Conservation (phyloP, 1,284 basidiomycete species). For the Cryptococcus maquisensis region DNA sequence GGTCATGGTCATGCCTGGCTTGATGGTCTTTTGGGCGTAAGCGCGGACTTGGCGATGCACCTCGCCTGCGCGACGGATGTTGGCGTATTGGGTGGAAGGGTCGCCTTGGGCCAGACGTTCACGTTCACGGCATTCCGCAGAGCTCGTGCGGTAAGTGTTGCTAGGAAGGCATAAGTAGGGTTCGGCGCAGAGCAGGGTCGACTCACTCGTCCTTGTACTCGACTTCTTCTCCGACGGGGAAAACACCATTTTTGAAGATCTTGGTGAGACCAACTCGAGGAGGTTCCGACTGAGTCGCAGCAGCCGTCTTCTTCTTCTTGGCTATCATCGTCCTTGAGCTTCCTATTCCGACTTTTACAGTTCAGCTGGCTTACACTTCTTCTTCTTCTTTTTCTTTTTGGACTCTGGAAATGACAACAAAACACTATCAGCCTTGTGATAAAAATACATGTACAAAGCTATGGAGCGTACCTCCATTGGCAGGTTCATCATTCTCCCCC, state of each 20-base stretch:
- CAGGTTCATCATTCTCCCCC: slow-evolving; percentile 27
- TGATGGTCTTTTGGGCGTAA: slow-evolving; percentile 76
- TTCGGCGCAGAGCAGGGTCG: not conserved
- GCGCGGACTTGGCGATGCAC: slow-evolving; percentile 90
- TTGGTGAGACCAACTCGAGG: slow-evolving; percentile 87
- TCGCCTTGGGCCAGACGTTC: slow-evolving; percentile 76
- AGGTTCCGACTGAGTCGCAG: slow-evolving; percentile 73
- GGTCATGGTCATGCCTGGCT: slow-evolving; percentile 90
- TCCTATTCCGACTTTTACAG: not conserved
- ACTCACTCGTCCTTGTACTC: slow-evolving; percentile 80
- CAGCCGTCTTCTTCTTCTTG: slow-evolving; percentile 65
- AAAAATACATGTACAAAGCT: not conserved
- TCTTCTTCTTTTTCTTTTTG: slow-evolving; percentile 91
- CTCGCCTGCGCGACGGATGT: slow-evolving; percentile 86
- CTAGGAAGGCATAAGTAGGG: slow-evolving; percentile 48
- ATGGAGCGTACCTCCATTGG: slow-evolving; percentile 11
- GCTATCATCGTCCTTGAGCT: slow-evolving; percentile 29
- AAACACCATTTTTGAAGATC: slow-evolving; percentile 79
- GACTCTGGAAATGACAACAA: slow-evolving; percentile 15
- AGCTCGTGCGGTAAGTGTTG: slow-evolving; percentile 80
- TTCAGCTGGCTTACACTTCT: slow-evolving; percentile 56
- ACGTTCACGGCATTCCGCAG: slow-evolving; percentile 80
- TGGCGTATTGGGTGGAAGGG: slow-evolving; percentile 75
- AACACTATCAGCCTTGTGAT: not conserved
- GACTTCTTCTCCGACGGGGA: slow-evolving; percentile 87